Base-by-base conservation (phyloP, 768 basidiomycete species). In the Russula vinacea region DNA sequence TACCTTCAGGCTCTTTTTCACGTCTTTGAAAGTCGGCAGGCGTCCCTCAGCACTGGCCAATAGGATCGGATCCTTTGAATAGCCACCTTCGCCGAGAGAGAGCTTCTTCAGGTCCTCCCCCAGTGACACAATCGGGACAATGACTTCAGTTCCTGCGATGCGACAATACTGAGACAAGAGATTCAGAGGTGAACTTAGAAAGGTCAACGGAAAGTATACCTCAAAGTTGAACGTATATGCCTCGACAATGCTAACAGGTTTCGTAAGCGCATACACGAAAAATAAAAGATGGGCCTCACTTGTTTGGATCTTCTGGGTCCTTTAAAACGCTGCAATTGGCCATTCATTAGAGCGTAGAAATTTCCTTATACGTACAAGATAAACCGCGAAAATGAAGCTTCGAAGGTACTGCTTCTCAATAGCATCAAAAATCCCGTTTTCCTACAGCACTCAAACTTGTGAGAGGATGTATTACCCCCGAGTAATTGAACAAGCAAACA, bases 141-240 rank as follows among this genome's bases (percentile, higher is more conserved):
- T 72, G 2, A 76, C 73, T 39, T 83, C 75, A 8, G 83, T 84
- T 29, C 87, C 92, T 13, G 86, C 81, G 24, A 88, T 71, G 24
- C 77, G 80, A 70, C 86, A 81, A 71, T 94, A 94, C 92, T 93
- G 60, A 56, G 44, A 49, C 22, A 17, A 54, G 40, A 55, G 17
- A 19, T 32, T 61, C 19, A 52, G 11, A 49, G 33, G 10, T 3
- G 9, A 45, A 39, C 24, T 17, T 50, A 60, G 33, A 13, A 17
- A 44, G 19, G 14, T 26, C 52, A 32, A 55, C 19, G 26, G 24
- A 4, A 26, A 2, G 10, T 42, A n/a, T 32, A 62, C 76, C 68
- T 85, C 82, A 70, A 94, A 92, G 70, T 92, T 89, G 76, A 94
- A 94, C 0, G 90, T 92, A 70, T 92, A 94, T 16, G 92, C 87